Percentiles rank a stretch among this genome's conserved stretches.
Evolutionary conservation across 805 yeast genomes (phyloP).

Genomic region (Kazachstania kunashirensis): DNA sequence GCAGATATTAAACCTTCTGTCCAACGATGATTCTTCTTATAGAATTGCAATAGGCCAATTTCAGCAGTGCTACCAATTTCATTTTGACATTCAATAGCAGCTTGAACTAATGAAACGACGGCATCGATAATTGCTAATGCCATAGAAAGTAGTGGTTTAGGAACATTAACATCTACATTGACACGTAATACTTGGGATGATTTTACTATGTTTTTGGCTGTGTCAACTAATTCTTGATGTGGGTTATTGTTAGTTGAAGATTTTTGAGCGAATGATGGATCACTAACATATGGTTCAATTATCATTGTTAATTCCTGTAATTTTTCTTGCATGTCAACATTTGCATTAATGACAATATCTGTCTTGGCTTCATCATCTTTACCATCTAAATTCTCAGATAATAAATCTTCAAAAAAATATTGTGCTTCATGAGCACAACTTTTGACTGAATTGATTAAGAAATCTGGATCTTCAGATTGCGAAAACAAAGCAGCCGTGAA

Average conservation of each 20-base stretch:
- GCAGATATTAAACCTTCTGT: constrained; percentile 89
- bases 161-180: constrained; percentile 38
- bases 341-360: constrained; percentile 68
- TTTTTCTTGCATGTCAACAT: constrained; percentile 61
- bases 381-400: constrained; percentile 42
- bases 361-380: constrained; percentile 58
- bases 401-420: constrained; percentile 49
- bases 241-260: constrained; percentile 51
- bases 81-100: constrained; percentile 71
- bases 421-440: constrained; percentile 53
- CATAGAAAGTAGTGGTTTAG: constrained; percentile 66
- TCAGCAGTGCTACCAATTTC: constrained; percentile 60
- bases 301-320: constrained; percentile 56
- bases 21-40: constrained; percentile 84
- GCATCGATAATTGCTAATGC: constrained; percentile 77
- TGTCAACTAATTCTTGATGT: constrained; percentile 60
- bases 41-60: constrained; percentile 39
- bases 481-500: constrained; percentile 6
- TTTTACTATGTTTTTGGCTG: constrained; percentile 57
- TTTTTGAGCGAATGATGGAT: constrained; percentile 12
- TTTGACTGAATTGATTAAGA: constrained; percentile 22
- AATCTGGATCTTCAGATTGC: constrained; percentile 4
- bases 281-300: constrained; percentile 35
- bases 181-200: constrained; percentile 58
- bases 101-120: constrained; percentile 56